A percentile compares a stretch with the other conserved stretches of the same genome.
Evolutionary conservation across 2,329 filamentous ascomycete genomes (phyloP).

Genomic region (Pseudogymnoascus destructans): DNA sequence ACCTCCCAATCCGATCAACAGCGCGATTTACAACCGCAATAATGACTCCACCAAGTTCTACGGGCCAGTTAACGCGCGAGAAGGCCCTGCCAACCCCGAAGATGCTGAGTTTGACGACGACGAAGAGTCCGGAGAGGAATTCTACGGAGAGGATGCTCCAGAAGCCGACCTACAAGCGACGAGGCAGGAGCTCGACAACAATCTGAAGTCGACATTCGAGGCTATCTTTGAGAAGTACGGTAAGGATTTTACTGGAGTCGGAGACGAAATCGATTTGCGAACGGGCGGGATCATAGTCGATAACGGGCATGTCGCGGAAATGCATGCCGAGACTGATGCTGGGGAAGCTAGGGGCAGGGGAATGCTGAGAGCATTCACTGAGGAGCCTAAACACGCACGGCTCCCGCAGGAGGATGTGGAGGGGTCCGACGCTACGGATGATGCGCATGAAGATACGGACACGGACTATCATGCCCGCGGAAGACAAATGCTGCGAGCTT

Average conservation of each 20-base stretch:
- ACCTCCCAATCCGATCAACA: background rate
- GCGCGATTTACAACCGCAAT: background rate
- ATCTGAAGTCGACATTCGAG: constrained; percentile 74
- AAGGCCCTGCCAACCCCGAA: background rate
- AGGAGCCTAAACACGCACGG: constrained; percentile 11
- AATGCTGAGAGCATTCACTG: constrained; percentile 14
- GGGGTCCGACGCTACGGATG: constrained; percentile 17
- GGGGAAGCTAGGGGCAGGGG: constrained; percentile 23
- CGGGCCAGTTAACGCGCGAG: background rate
- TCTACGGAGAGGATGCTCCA: constrained; percentile 35
- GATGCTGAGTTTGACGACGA: background rate
- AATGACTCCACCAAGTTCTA: background rate
- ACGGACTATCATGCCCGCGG: background rate
- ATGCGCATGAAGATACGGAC: constrained; percentile 21
- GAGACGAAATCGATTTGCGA: constrained; percentile 77
- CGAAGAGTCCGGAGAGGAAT: constrained; percentile 14
- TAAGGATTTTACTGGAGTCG: constrained; percentile 67
- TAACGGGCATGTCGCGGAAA: constrained; percentile 67
- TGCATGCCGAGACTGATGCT: constrained; percentile 43
- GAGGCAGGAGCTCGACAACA: constrained; percentile 52
- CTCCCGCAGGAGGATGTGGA: constrained; percentile 11
- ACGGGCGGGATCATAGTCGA: constrained; percentile 77
- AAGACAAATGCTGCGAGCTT: background rate
- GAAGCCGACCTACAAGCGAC: constrained; percentile 46
- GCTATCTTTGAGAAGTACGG: constrained; percentile 81